Base-by-base conservation (phyloP, 129 eudicot genomes). In the Oenanthe sinensis region DNA sequence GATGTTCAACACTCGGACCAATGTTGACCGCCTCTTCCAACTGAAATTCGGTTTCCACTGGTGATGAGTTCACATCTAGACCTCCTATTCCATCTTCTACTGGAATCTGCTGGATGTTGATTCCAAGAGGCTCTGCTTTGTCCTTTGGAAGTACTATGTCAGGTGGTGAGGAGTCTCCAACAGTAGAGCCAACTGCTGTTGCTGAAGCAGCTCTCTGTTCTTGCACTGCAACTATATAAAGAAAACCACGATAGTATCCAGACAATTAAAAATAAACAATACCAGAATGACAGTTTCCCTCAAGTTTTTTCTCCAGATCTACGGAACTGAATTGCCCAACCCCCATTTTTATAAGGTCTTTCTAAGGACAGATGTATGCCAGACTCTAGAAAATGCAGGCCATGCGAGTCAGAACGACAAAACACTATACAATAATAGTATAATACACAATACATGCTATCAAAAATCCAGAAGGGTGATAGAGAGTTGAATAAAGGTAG, bases 81-180 rank as follows among this genome's bases (percentile, higher is more conserved):
- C 87, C 91, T 65, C 84, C 85, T 13, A 81, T 78, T 44, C 91
- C 86, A 13, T 90, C 91, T 82, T 90, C 92, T 43, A 75, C 75
- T 14, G 91, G 97, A 76, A 88, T 80, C 47, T 90, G 96, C 77
- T 87, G 97, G 83, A 94, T 91, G 86, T 90, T 89, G 75, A 95
- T 92, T 33, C 97, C 98, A 60, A 95, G 71, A 8, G 98, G 97
- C 82, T 91, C 94, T 46, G 89, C 87, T 86, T 90, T 84, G 86
- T 91, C 97, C 86, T 87, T 89, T 3, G 98, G 98, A 70, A 93
- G 97, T 79, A 88, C 83, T 8, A 84, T 75, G 48, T 91, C 95
- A 4, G 97, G 98, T 4, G 96, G 98, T n/a, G 98, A 91, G n/a
- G 91, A 91, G 71, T 95, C 96, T 6, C 88, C 94, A 43, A 85